Percentiles rank a stretch among this genome's conserved stretches.
These are phyloP conservation scores for Capsaspora owczarzaki DNA, from an alignment of 78 protist species.

Conservation along the genomic window DNA sequence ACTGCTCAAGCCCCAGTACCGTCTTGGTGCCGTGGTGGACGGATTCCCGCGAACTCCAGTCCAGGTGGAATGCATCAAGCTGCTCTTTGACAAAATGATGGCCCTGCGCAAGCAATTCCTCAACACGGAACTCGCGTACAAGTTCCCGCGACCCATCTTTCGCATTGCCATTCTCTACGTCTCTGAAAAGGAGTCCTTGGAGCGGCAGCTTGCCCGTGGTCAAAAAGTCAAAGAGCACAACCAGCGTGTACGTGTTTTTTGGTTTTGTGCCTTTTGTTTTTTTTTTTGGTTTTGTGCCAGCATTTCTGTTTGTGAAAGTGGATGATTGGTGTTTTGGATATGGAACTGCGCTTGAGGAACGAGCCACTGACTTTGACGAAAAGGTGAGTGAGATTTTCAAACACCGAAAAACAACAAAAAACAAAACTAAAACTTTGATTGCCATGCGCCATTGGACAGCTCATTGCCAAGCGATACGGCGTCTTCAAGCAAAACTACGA, in stretches of 20 bases:
- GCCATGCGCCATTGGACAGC: background rate
- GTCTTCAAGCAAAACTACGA: constrained; percentile 51
- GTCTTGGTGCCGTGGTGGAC: constrained; percentile 52
- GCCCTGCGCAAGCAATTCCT: constrained; percentile 24
- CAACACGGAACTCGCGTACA: constrained; percentile 29
- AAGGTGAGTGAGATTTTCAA: constrained; percentile 31
- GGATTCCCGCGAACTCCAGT: constrained; percentile 65
- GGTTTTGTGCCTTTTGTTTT: background rate
- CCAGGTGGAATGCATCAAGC: constrained; percentile 35
- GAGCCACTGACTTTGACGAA: constrained; percentile 47
- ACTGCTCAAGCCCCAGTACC: constrained; percentile 34
- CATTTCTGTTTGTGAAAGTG: background rate
- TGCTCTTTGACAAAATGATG: constrained; percentile 52
- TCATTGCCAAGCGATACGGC: constrained; percentile 35
- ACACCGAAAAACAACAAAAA: too few relatives aligned
- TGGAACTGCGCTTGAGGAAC: constrained; percentile 34
- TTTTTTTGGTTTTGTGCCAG: background rate
- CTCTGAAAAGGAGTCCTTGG: constrained; percentile 46
- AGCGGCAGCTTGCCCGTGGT: constrained; percentile 59
- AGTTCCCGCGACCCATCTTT: constrained; percentile 49
- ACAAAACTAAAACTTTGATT: background rate
- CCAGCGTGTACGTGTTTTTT: background rate
- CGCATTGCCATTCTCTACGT: constrained; percentile 56
- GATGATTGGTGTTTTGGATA: background rate
- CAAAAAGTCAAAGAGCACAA: constrained; percentile 34